Evolutionary conservation across 2,329 filamentous ascomycete species (phyloP).

Genomic region (Waltergamsia citrina): DNA sequence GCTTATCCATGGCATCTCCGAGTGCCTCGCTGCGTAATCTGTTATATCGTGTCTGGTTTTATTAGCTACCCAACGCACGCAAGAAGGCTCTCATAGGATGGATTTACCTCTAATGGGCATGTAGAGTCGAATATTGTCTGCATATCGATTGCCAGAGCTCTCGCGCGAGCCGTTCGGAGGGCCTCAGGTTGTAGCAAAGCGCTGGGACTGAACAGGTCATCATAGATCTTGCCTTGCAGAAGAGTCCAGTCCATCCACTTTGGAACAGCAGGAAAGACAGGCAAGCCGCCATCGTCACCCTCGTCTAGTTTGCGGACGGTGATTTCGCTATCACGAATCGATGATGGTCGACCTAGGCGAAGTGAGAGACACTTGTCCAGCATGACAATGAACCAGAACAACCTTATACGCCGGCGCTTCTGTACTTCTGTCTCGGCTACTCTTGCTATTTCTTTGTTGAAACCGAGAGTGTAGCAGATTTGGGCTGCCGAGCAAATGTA

Average conservation of each 20-base stretch:
- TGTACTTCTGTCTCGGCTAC: conserved; percentile 5
- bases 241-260: conserved; percentile 9
- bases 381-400: conserved; percentile 16
- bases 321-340: conserved; percentile 15
- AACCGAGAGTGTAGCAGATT: conserved; percentile 10
- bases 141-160: conserved; percentile 9
- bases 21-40: not conserved
- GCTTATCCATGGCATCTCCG: not conserved
- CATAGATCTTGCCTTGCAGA: conserved; percentile 14
- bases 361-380: conserved; percentile 14
- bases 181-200: conserved; percentile 10
- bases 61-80: not conserved
- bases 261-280: conserved; percentile 2
- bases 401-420: conserved; percentile 5
- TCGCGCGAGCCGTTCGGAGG: conserved; percentile 9
- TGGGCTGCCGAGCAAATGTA: conserved; percentile 11
- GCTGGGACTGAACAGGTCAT: conserved; percentile 15
- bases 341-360: conserved; percentile 14
- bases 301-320: conserved; percentile 7
- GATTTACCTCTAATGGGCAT: not conserved
- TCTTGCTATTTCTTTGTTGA: conserved; percentile 9
- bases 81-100: not conserved
- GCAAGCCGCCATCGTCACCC: not conserved
- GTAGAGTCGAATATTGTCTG: not conserved
- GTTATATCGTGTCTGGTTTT: not conserved